Base-by-base conservation (phyloP, 129 eudicot species). In the Apium graveolens region DNA sequence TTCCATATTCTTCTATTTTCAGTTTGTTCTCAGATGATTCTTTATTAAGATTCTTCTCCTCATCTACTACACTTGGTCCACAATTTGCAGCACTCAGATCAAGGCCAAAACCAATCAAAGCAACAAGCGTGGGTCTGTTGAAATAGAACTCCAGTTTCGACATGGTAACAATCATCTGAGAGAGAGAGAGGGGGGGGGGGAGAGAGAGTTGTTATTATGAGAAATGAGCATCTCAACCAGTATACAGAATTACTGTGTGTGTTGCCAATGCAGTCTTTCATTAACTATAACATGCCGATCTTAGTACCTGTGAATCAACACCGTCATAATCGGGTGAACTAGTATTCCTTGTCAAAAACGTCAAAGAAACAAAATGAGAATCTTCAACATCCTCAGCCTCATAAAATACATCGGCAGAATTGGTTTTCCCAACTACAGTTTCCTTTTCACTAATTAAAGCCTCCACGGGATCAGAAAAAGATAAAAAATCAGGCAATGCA, bases 71-170 rank as follows among this genome's bases (percentile, higher is more conserved):
- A 83, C 80, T 80, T 76, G 49, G 71, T 65, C 73, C 86, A 78
- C 81, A 37, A 84, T 84, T 87, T 55, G 85, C 88, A 80, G 88
- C 79, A 53, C 93, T 89, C 77, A 95, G 46, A 86, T 90, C 97
- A 75, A 91, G 80, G 57, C 97, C 97, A 87, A 95, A 88, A 72
- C 82, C 78, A 76, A 95, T 90, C 81, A 95, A 87, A 75, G 97
- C 94, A 87, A 90, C 95, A 42, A 95, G 86, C 37, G 99, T 95
- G 70, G 97, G 99, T 48, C 99, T 86, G 82, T 95, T 91, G 83
- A 88, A 90, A 78, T 88, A 95, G 82, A 88, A 88, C 70, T 95
- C 97, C 86, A 95, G 77, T 86, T 89, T 92, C 72, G 97, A 91
- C 99, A 95, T 95, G 60, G 84, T 80, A 80, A 95, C 80, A 65